phyloP scores from a whole-genome alignment of 2,329 filamentous ascomycete genomes.

The Pseudocercospora fuligena region DNA sequence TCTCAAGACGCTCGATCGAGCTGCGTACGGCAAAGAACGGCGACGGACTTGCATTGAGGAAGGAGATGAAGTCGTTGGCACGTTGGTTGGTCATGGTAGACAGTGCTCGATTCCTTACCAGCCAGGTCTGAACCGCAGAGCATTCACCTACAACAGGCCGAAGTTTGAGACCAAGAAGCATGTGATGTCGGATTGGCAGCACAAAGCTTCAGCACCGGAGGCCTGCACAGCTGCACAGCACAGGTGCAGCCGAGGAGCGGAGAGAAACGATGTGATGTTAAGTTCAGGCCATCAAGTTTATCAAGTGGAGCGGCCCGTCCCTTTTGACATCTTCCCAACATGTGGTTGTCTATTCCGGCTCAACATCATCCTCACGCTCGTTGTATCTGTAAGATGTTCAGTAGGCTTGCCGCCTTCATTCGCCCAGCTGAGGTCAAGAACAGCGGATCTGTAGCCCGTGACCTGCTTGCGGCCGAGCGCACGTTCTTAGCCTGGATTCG shows the following conservation, averaged over 20 bases:
- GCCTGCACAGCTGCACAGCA: too few species aligned
- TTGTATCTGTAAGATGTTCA: neutral
- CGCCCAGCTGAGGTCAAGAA: conserved; percentile 44
- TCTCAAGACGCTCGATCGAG: conserved; percentile 73
- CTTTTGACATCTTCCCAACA: too few species aligned
- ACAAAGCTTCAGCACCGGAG: too few species aligned
- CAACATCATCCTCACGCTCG: too few species aligned
- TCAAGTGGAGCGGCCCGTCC: too few species aligned
- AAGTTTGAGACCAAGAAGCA: neutral
- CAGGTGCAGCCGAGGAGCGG: too few species aligned
- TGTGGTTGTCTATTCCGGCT: too few species aligned
- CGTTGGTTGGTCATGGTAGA: conserved; percentile 43
- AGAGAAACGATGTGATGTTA: too few species aligned
- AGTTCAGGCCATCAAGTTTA: too few species aligned
- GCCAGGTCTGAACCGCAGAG: neutral
- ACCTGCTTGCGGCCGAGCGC: conserved; percentile 60
- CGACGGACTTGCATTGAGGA: conserved; percentile 89
- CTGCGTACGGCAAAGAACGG: conserved; percentile 93
- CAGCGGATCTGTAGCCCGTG: conserved; percentile 56
- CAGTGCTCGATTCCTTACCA: conserved; percentile 9
- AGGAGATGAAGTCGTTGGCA: conserved; percentile 85
- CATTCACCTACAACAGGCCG: neutral
- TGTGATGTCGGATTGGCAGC: neutral
- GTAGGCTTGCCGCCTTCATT: conserved; percentile 13
- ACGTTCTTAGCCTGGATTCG: conserved; percentile 60